Percentiles rank a stretch among this genome's conserved stretches.
Conservation (phyloP, 1,139 yeast species). For the Scheffersomyces stambukii region DNA sequence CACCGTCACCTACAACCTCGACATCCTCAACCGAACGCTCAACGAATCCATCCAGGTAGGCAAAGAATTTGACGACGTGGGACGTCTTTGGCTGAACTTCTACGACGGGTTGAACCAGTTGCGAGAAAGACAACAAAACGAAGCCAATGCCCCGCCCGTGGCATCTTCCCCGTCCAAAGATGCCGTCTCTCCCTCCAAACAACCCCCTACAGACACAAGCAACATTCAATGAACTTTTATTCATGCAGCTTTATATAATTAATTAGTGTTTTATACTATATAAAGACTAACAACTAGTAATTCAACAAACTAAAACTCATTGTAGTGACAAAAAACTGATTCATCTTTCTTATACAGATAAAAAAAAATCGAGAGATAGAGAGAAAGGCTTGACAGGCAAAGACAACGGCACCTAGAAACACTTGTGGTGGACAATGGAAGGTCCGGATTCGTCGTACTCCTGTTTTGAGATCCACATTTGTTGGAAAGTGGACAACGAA, state of each 20-base stretch:
- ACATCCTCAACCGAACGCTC: conserved; percentile 38
- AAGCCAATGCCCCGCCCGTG: background rate
- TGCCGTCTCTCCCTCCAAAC: background rate
- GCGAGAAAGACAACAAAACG: conserved; percentile 10
- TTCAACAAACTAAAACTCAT: too few species aligned
- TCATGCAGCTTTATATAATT: too few species aligned
- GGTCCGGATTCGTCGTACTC: conserved; percentile 99
- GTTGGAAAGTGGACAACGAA: conserved; percentile 98
- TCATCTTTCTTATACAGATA: conserved; percentile 2
- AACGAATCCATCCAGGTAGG: conserved; percentile 43
- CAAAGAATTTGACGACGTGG: conserved; percentile 44
- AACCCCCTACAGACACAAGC: too few species aligned
- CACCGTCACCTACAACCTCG: conserved; percentile 39
- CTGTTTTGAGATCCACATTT: conserved; percentile 99
- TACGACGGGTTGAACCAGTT: conserved; percentile 32
- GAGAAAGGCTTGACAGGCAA: conserved; percentile 2
- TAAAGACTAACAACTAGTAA: too few species aligned
- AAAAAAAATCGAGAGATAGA: conserved; percentile 2
- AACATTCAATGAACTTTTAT: too few species aligned
- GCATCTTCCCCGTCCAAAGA: too few species aligned
- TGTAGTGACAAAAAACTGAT: too few species aligned
- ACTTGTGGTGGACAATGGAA: conserved; percentile 99
- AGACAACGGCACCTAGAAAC: conserved; percentile 64
- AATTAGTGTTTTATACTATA: too few species aligned
- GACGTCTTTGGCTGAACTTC: conserved; percentile 40